Evolutionary conservation across 805 yeast genomes (phyloP), one percentile per base, ranked within the genome.

Genomic region (Suhomyces sp.): DNA sequence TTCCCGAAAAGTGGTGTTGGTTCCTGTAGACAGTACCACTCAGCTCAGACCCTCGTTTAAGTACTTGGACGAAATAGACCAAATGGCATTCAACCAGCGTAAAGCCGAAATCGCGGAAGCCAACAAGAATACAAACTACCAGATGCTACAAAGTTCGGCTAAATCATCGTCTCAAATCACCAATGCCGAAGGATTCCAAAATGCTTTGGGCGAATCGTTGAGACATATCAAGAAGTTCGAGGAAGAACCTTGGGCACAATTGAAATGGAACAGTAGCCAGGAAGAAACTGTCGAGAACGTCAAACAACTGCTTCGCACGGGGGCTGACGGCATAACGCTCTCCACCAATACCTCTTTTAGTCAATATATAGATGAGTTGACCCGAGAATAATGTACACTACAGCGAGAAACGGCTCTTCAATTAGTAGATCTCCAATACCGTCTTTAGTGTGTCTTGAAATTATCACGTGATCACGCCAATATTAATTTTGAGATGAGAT

Each of bases 31-130:
- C 35, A 77, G 83, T 19, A 82, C 88, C 0, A 82, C 87, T 0
- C 97, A 93, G 67, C 67, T 94, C 55, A 79, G 97, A 59, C 94
- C 97, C 2, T 80, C 81, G 60, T 90, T 94, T 71, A 81, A 79
- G 57, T 89, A 92, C 64, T 83, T 91, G 44, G 96, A 91, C 65
- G 84, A 79, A 56, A 64, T 70, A 55, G 82, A 77, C 53, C 73
- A 73, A 52, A 77, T 71, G 51, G 79, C 74, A 72, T 76, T 62
- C 50, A 72, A 54, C 52, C 74, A 60, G 57, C 69, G 64, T 52
- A 70, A 58, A 63, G 74, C 75, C 46, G 78, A 77, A 41, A 59
- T 69, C 6, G 66, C 73, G n/a, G 72, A 74, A 15, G 42, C 47
- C 40, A 36, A 33, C 46, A 61, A 60, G 52, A 60, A 51, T 31